phyloP scores from a whole-genome alignment of 495 filamentous ascomycete genomes.

The Penicillium cinerascens region DNA sequence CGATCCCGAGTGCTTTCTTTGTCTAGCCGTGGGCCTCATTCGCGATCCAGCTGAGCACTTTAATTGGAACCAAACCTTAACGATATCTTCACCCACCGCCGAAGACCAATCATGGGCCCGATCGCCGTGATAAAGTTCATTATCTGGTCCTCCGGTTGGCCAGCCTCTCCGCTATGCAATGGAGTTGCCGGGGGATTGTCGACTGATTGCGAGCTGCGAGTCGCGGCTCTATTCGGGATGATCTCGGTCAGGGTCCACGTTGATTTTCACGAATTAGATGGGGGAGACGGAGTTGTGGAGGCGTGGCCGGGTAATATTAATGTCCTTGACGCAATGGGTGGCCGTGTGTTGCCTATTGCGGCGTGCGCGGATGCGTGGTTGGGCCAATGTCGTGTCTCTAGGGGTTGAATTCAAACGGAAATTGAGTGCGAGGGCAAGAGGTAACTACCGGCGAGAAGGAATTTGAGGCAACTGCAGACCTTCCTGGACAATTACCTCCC shows the following conservation, averaged over 20 bases:
- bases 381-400: not conserved
- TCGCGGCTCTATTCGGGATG: not conserved
- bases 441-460: no score
- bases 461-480: not conserved
- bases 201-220: not conserved
- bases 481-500: not conserved
- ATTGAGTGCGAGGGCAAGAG: not conserved
- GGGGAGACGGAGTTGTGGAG: no score
- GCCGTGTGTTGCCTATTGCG: slow-evolving; percentile 10
- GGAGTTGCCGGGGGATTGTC: not conserved
- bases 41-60: no score
- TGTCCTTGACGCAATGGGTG: slow-evolving; percentile 29
- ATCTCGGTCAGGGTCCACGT: not conserved
- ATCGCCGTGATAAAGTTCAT: not conserved
- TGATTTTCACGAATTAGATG: not conserved
- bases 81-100: not conserved
- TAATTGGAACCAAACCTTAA: not conserved
- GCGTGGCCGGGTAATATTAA: not conserved
- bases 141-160: not conserved
- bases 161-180: not conserved
- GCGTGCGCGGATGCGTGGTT: not conserved
- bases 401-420: not conserved
- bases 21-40: no score
- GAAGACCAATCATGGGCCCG: not conserved
- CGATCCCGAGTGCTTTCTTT: no score